These are phyloP conservation scores for Ettlia oleoabundans DNA, from an alignment of 139 green algal genomes.

Conservation along the genomic window DNA sequence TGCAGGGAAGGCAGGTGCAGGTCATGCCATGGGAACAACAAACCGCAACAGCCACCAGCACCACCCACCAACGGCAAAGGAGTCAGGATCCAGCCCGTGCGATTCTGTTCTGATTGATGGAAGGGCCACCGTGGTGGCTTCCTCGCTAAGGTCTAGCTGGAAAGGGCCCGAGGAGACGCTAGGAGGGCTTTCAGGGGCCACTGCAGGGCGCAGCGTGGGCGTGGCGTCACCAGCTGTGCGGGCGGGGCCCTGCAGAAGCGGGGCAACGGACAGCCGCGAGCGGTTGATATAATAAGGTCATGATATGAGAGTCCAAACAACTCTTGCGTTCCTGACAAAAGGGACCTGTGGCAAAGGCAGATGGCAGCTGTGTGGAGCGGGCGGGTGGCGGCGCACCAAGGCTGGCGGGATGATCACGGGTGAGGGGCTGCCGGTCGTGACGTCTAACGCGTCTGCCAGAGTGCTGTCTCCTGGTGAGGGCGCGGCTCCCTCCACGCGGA, in stretches of 20 bases:
- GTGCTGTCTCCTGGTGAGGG: slow-evolving; percentile 56
- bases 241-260: slow-evolving; percentile 1
- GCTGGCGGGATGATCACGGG: slow-evolving; percentile 86
- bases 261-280: background rate
- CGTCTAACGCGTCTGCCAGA: slow-evolving; percentile 39
- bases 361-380: background rate
- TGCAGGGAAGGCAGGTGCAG: too few species aligned
- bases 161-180: background rate
- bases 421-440: slow-evolving; percentile 57
- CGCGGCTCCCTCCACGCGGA: slow-evolving; percentile 77
- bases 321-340: too few species aligned
- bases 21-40: background rate
- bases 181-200: background rate
- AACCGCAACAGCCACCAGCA: background rate
- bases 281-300: too few species aligned
- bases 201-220: background rate
- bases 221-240: background rate
- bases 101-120: slow-evolving; percentile 15
- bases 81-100: slow-evolving; percentile 21
- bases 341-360: background rate
- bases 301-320: too few species aligned
- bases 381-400: slow-evolving; percentile 59
- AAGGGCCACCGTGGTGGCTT: background rate
- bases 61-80: slow-evolving; percentile 5
- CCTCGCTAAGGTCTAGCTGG: background rate